Conservation (phyloP, 345 rosid genomes). For the Erucastrum elatum region DNA sequence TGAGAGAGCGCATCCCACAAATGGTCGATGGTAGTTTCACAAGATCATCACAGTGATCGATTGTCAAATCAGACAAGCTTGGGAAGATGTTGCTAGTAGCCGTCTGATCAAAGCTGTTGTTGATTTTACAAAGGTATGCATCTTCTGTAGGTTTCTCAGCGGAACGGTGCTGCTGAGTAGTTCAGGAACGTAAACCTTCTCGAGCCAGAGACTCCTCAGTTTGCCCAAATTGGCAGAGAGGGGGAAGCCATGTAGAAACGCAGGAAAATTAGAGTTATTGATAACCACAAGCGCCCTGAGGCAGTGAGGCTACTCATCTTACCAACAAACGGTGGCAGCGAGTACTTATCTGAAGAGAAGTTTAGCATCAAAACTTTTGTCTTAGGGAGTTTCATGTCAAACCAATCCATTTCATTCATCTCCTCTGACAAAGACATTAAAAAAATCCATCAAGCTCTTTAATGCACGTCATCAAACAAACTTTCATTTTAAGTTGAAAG, state of each 20-base stretch:
- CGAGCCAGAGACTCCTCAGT: conserved; percentile 83
- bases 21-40: conserved; percentile 54
- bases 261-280: conserved; percentile 52
- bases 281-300: conserved; percentile 70
- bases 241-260: conserved; percentile 54
- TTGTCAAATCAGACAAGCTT: conserved; percentile 57
- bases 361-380: conserved; percentile 79
- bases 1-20: conserved; percentile 50
- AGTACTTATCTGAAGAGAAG: conserved; percentile 56
- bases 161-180: conserved; percentile 46
- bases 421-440: conserved; percentile 47
- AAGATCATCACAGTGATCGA: conserved; percentile 82
- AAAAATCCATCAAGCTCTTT: background rate
- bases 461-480: background rate
- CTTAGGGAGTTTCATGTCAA: conserved; percentile 71
- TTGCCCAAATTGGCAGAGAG: conserved; percentile 49
- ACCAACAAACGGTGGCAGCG: conserved; percentile 74
- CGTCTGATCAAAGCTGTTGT: conserved; percentile 50
- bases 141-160: conserved; percentile 48
- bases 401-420: conserved; percentile 87
- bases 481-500: background rate
- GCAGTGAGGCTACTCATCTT: conserved; percentile 71
- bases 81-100: conserved; percentile 60
- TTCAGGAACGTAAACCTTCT: conserved; percentile 58
- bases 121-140: conserved; percentile 70